Conservation (phyloP, 2,329 filamentous ascomycete genomes). For the Cercospora beticola region DNA sequence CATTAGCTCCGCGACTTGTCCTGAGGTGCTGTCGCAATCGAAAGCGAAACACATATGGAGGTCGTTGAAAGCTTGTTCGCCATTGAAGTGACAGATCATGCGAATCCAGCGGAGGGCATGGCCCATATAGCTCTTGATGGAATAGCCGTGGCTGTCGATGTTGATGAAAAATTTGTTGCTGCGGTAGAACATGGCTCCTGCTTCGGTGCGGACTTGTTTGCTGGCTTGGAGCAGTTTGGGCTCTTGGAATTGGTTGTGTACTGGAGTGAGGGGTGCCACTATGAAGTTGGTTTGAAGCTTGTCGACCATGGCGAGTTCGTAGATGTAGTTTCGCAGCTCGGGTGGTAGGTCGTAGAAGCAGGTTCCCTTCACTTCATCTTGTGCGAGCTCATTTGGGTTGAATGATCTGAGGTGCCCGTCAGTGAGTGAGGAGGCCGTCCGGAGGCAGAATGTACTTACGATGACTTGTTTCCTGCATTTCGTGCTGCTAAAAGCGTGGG, state of each 20-base stretch:
- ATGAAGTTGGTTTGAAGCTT: background rate
- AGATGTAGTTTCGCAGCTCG: background rate
- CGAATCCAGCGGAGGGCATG: no score
- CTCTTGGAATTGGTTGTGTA: background rate
- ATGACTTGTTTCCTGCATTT: background rate
- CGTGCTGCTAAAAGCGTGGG: background rate
- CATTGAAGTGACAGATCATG: background rate
- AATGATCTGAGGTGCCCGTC: no score
- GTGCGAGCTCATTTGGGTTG: no score
- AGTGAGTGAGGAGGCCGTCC: no score
- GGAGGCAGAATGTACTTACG: no score
- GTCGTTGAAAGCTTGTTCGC: no score
- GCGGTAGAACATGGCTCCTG: background rate
- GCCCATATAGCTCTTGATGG: no score
- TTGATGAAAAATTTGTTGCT: background rate
- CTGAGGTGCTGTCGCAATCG: no score
- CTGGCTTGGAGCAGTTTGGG: background rate
- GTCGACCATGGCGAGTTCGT: background rate
- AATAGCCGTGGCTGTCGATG: no score
- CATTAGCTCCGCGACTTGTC: no score
- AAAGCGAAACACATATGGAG: no score
- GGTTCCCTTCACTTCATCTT: no score
- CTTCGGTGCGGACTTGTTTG: background rate
- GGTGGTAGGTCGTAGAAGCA: background rate
- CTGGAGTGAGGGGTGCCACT: background rate